These are phyloP conservation scores for Aspergillus melleus DNA, from an alignment of 2,329 filamentous ascomycete genomes.

Conservation along the genomic window DNA sequence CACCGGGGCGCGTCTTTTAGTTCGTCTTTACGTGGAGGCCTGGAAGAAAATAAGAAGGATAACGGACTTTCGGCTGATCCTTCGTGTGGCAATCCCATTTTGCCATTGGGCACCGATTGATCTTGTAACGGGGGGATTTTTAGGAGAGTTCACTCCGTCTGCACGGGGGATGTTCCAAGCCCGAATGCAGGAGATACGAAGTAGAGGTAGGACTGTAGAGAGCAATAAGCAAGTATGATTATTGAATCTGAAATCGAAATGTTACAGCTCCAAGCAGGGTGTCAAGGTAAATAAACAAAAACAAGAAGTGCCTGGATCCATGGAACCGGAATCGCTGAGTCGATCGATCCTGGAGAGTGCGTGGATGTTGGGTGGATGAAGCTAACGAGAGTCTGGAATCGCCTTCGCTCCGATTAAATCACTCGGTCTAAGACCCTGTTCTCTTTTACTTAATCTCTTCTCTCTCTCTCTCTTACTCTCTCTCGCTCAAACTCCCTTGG, in stretches of 20 bases:
- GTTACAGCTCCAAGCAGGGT: too few species aligned
- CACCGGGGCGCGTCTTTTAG: not conserved
- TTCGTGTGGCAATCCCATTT: not conserved
- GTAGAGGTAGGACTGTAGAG: too few species aligned
- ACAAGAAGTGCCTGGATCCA: not conserved
- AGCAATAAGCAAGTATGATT: too few species aligned
- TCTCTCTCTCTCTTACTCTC: not conserved
- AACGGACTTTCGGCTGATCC: not conserved
- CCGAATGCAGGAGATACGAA: too few species aligned
- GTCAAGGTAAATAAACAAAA: not conserved
- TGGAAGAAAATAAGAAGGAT: not conserved
- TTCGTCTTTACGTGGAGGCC: not conserved
- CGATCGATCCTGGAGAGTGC: not conserved
- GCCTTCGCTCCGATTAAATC: not conserved
- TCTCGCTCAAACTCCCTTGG: not conserved
- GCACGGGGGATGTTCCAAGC: not conserved
- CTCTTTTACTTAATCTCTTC: not conserved
- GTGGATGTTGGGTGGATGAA: not conserved
- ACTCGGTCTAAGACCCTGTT: not conserved
- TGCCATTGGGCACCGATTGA: not conserved
- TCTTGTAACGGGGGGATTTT: not conserved
- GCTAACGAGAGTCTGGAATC: not conserved
- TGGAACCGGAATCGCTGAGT: conserved; percentile 2
- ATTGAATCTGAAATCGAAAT: too few species aligned
- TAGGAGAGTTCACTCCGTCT: not conserved